These are phyloP conservation scores for Iberis pinnata DNA, from an alignment of 345 rosid species.

Conservation along the genomic window DNA sequence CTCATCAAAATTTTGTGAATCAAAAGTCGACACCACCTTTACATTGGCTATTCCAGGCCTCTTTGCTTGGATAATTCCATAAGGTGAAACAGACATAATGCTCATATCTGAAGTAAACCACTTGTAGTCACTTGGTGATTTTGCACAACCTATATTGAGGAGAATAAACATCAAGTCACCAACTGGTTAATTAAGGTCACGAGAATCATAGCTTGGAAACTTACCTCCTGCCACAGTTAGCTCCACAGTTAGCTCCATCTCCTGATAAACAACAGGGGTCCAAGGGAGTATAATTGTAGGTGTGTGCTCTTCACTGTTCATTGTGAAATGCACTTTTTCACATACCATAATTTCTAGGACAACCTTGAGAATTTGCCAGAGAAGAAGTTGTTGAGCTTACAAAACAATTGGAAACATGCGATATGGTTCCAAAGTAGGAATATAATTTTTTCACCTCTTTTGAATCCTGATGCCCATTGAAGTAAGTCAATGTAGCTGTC, in stretches of 20 bases:
- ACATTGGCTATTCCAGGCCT: slow-evolving; percentile 80
- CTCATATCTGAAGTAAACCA: slow-evolving; percentile 81
- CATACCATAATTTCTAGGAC: slow-evolving; percentile 76
- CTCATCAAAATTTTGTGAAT: slow-evolving; percentile 81
- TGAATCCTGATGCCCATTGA: slow-evolving; percentile 37
- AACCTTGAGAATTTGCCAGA: slow-evolving; percentile 57
- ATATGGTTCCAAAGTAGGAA: slow-evolving; percentile 1
- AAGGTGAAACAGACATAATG: slow-evolving; percentile 57
- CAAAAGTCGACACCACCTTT: slow-evolving; percentile 68
- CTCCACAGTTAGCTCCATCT: slow-evolving; percentile 66
- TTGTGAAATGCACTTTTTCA: slow-evolving; percentile 52
- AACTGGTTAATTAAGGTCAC: slow-evolving; percentile 17
- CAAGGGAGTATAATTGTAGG: slow-evolving; percentile 59
- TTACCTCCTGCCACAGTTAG: slow-evolving; percentile 75
- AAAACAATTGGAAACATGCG: neutral
- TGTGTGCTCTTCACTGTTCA: slow-evolving; percentile 35
- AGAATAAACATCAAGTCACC: slow-evolving; percentile 13
- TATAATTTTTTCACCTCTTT: slow-evolving; percentile 49
- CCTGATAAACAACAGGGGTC: slow-evolving; percentile 76
- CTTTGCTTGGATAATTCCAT: slow-evolving; percentile 76
- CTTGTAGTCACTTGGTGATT: slow-evolving; percentile 65
- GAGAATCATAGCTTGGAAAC: slow-evolving; percentile 16
- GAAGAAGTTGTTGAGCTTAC: slow-evolving; percentile 18
- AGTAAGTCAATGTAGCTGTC: slow-evolving; percentile 64
- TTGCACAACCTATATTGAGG: slow-evolving; percentile 64